Base-by-base conservation (phyloP, 164 flowering plant species). In the Amborella trichopoda region DNA sequence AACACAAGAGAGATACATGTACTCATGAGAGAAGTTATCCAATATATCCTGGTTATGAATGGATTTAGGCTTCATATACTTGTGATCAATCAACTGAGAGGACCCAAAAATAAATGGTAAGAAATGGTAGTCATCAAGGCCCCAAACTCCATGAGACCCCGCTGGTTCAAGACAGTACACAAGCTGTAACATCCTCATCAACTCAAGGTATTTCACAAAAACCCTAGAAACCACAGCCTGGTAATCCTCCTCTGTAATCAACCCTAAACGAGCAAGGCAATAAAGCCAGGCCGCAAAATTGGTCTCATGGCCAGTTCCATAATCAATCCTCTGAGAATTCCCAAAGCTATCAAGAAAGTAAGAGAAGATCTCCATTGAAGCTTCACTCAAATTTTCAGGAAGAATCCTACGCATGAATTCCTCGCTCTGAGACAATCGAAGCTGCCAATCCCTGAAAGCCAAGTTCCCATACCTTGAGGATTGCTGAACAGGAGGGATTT, bases 141-240 rank as follows among this genome's bases (percentile, higher is more conserved):
- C 95, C 98, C 98, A 91, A 55, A 91, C 96, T 1, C 98, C 98
- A 46, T 91, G 98, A 1, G 98, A 91, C 13, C 98, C 98, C 1
- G 98, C 98, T 1, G 94, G 98, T 65, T 86, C 98, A 26, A 90
- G 64, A 44, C 65, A 63, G 44, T 90, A 90, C n/a, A 58, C 60
- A 17, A 5, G 25, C 55, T 67, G 98, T 71, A 91, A 62, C 30
- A 74, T 76, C 68, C 96, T 74, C 98, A 87, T 83, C 68, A 91
- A 40, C 6, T 76, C 94, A 23, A 91, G 56, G 49, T 91, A 91
- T 68, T 71, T 83, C 11, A 78, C 80, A 47, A 91, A 86, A 42
- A 78, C 77, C 66, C 87, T 66, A 19, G 67, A 52, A 10, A 91
- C 96, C 2, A 79, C 67, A 1, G 80, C 90, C 20, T 60, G 96